Evolutionary conservation across 192 early-diverging fungal genomes (phyloP).

Genomic region (Coemansia sp.): DNA sequence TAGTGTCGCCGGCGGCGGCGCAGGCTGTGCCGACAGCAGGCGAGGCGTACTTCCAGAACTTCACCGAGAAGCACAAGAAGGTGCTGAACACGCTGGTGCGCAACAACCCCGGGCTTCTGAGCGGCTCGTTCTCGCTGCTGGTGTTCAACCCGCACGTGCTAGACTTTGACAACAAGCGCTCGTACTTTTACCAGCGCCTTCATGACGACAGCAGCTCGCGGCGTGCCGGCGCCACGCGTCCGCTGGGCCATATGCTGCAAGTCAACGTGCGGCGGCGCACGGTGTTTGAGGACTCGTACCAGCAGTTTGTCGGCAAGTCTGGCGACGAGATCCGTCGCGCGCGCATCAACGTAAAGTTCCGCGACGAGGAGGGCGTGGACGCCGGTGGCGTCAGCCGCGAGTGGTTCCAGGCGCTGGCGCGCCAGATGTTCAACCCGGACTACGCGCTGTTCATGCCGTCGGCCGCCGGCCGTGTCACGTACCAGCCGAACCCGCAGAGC

Average conservation of each 20-base stretch:
- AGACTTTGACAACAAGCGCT: slow-evolving; percentile 99
- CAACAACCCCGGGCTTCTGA: slow-evolving; percentile 94
- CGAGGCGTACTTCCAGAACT: slow-evolving; percentile 77
- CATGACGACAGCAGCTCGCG: slow-evolving; percentile 71
- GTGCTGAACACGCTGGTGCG: slow-evolving; percentile 97
- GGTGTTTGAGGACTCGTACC: slow-evolving; percentile 97
- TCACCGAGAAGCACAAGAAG: slow-evolving; percentile 94
- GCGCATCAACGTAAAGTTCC: slow-evolving; percentile 89
- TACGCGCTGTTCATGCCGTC: slow-evolving; percentile 98
- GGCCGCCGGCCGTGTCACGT: slow-evolving; percentile 92
- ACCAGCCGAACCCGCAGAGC: slow-evolving; percentile 95
- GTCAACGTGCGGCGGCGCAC: slow-evolving; percentile 89
- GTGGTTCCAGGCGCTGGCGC: slow-evolving; percentile 96
- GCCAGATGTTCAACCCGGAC: slow-evolving; percentile 98
- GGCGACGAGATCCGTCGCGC: slow-evolving; percentile 94
- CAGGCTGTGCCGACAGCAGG: slow-evolving; percentile 23
- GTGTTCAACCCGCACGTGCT: slow-evolving; percentile 97
- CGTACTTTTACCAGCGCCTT: slow-evolving; percentile 94
- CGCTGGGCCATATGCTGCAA: slow-evolving; percentile 60
- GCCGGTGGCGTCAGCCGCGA: slow-evolving; percentile 97
- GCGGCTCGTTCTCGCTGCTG: slow-evolving; percentile 92
- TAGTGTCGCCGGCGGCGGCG: slow-evolving; percentile 25
- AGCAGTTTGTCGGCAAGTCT: slow-evolving; percentile 83
- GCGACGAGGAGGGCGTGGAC: slow-evolving; percentile 97
- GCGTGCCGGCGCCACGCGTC: slow-evolving; percentile 46